phyloP scores from a whole-genome alignment of 257 asterid genomes.

The Fraxinus anomala region DNA sequence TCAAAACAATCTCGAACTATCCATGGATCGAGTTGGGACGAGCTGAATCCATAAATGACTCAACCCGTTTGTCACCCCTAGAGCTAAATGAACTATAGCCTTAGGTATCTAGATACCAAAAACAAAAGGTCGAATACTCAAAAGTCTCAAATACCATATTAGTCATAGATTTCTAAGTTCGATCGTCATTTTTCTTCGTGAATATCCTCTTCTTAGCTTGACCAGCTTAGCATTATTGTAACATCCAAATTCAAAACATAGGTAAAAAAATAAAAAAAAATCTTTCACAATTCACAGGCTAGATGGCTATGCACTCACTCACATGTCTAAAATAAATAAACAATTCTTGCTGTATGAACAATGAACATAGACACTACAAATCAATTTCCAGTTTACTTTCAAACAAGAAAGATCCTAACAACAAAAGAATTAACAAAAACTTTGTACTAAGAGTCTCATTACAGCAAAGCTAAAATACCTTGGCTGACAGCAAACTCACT shows the following conservation, averaged over 20 bases:
- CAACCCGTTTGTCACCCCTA: no score
- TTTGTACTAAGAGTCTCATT: background rate
- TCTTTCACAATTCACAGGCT: background rate
- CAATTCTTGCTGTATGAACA: background rate
- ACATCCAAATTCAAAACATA: background rate
- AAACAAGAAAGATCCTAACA: background rate
- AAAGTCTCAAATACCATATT: background rate
- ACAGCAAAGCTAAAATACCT: conserved; percentile 28
- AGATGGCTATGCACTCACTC: background rate
- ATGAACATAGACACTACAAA: background rate
- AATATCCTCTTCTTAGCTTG: background rate
- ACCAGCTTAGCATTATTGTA: background rate
- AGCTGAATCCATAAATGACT: no score
- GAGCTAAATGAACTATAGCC: no score
- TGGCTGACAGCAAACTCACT: background rate
- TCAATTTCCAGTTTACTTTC: conserved; percentile 1
- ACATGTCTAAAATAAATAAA: background rate
- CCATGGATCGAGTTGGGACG: no score
- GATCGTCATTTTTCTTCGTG: no score
- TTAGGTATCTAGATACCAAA: no score
- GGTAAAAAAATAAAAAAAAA: background rate
- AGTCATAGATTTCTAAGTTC: background rate
- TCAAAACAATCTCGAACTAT: no score
- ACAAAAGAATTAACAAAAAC: no score
- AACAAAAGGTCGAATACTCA: background rate